Base-by-base conservation (phyloP, 495 filamentous ascomycete species). In the Cetradonia linearis region DNA sequence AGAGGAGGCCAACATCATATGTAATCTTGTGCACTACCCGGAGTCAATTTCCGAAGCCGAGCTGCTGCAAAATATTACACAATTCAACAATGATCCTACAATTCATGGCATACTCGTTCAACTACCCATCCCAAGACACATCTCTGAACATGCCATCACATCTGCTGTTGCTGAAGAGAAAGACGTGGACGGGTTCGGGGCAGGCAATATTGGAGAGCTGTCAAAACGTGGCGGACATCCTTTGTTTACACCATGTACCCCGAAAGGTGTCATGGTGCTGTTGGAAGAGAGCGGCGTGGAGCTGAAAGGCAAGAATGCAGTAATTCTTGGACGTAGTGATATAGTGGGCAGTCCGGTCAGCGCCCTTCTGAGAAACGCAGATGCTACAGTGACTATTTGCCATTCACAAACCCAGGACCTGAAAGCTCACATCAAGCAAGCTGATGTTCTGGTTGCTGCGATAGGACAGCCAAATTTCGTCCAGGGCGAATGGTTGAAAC, bases 331-430 rank as follows among this genome's bases (percentile, higher is more conserved):
- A 36, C 85, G 93, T 23, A 96, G 91, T 70, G 93, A 98, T 66
- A 97, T 97, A 64, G 93, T 98, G 23, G 93, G 93, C 63, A 95
- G 89, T 70, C 93, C 93, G 11, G 91, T 96, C 67, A 96, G 92
- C 73, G 93, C 94, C 67, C 77, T 98, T 61, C 78, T 98, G 52
- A 94, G 88, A 73, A 92, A 95, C 68, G 91, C 93, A 36, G 86
- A 98, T 72, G 93, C 93, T 44, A 97, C 93, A 40, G 94, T 98
- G 62, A 97, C 93, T 5, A 80, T 95, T 42, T 97, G 94, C 72
- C 93, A 98, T 74, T 95, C 91, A 38, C 84, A 82, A 71, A 96
- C 93, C 10, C 71, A 82, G 59, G 79, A 86, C 63, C 72, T 97
- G 16, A 75, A 83, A 30, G 77, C 81, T 23, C 77, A 89, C 59